Evolutionary conservation across 2,329 filamentous ascomycete genomes (phyloP), one percentile per base, ranked within the genome.

Genomic region (Geosmithia flava): DNA sequence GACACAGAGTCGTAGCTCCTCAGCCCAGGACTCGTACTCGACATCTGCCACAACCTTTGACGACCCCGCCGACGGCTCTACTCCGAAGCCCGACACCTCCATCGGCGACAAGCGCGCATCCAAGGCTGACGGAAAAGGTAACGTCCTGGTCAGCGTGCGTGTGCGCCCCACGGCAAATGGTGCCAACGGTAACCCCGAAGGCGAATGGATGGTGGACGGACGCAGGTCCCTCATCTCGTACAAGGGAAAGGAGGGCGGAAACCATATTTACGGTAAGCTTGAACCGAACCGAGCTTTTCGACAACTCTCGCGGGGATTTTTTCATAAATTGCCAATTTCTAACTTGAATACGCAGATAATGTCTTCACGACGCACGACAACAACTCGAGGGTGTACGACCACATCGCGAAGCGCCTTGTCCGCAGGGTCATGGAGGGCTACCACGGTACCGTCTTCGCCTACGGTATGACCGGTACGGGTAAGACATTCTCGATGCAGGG

Each of bases 401-500:
- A 91, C 53, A 87, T 81, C 44, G 93, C 93, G 42, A 97, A 97
- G 68, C 85, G 93, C 52, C 74, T 98, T 47, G 93, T 98, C 44
- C 85, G 93, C 56, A 78, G 93, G 58, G 93, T 98, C 46, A 98
- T 98, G 93, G 93, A 98, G 70, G 93, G 93, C 42, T 98, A 97
- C 63, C 91, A 97, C 59, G 93, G 91, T 50, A 98, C 93, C 1
- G 93, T 98, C 20, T 97, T 98, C 63, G 91, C 91, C 17, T 98
- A 98, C 63, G 93, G 93, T 60, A 97, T 97, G 90, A 98, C 93
- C 3, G 93, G 93, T 52, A 97, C 93, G 0, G 93, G 93, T 56
- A 98, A 98, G 70, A 98, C 93, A 1, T 98, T 97, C 64, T 97
- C 91, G 40, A 98, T 98, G 93, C 93, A 98, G 70, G 93, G 93